Conservation (phyloP, 139 green algal species). For the Tetradesmus lagerheimii region DNA sequence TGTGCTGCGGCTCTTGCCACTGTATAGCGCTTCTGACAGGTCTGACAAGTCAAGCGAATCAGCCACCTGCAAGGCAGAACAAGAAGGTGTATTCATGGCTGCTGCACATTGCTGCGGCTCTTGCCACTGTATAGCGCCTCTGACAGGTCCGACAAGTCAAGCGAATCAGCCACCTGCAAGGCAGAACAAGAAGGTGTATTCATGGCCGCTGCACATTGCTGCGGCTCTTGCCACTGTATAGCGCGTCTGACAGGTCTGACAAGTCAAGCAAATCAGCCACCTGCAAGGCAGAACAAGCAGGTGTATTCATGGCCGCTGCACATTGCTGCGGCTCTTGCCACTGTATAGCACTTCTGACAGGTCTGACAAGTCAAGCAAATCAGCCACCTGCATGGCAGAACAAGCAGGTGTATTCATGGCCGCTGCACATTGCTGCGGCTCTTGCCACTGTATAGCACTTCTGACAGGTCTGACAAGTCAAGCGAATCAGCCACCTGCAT, state of each 20-base stretch:
- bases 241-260: conserved; percentile 51
- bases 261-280: conserved; percentile 26
- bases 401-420: not conserved
- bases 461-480: conserved; percentile 49
- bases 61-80: not conserved
- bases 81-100: not conserved
- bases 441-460: conserved; percentile 52
- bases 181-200: not conserved
- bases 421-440: conserved; percentile 27
- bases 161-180: not conserved
- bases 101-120: conserved; percentile 34
- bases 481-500: not conserved
- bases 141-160: conserved; percentile 49
- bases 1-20: conserved; percentile 43
- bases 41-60: conserved; percentile 43
- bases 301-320: not conserved
- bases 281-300: not conserved
- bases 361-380: conserved; percentile 39
- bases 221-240: conserved; percentile 53
- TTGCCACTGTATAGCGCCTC: conserved; percentile 54
- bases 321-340: conserved; percentile 45
- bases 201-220: not conserved
- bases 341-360: conserved; percentile 55
- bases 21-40: conserved; percentile 56
- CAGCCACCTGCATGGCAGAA: not conserved